phyloP scores from a whole-genome alignment of 768 basidiomycete genomes.

The Suillus cothurnatus region DNA sequence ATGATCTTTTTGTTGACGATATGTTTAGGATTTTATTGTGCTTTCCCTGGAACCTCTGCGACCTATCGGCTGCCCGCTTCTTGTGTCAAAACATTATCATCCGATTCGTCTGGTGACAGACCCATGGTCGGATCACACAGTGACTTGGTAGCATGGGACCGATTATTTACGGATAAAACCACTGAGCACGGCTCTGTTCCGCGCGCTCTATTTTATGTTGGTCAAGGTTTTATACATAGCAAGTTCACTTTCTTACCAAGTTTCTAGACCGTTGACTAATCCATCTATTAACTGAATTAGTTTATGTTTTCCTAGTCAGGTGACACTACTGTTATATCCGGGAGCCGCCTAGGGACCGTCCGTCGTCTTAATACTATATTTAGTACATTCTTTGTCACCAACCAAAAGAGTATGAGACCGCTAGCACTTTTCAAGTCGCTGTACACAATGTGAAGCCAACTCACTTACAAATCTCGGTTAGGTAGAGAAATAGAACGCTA shows the following conservation, averaged over 20 bases:
- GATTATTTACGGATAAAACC: not conserved
- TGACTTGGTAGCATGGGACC: conserved; percentile 9
- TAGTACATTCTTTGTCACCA: not conserved
- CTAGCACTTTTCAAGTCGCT: not conserved
- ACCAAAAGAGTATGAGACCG: not conserved
- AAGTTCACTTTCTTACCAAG: not conserved
- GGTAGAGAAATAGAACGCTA: not conserved
- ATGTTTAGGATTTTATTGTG: conserved; percentile 56
- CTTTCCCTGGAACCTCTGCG: conserved; percentile 47
- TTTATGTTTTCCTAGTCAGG: not conserved
- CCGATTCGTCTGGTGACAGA: conserved; percentile 65
- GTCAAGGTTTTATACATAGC: not conserved
- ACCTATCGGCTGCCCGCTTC: conserved; percentile 38
- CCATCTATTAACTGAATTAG: not conserved
- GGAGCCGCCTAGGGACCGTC: not conserved
- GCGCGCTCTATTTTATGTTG: not conserved
- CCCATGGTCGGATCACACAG: conserved; percentile 38
- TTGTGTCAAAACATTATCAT: conserved; percentile 44
- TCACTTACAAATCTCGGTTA: not conserved
- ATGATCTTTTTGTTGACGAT: not conserved
- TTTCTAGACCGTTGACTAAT: not conserved
- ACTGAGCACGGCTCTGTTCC: not conserved
- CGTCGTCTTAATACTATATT: not conserved
- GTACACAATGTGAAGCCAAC: not conserved
- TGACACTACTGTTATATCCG: not conserved